phyloP scores from a whole-genome alignment of 2,329 filamentous ascomycete species.

The Aspergillus sclerotialis region DNA sequence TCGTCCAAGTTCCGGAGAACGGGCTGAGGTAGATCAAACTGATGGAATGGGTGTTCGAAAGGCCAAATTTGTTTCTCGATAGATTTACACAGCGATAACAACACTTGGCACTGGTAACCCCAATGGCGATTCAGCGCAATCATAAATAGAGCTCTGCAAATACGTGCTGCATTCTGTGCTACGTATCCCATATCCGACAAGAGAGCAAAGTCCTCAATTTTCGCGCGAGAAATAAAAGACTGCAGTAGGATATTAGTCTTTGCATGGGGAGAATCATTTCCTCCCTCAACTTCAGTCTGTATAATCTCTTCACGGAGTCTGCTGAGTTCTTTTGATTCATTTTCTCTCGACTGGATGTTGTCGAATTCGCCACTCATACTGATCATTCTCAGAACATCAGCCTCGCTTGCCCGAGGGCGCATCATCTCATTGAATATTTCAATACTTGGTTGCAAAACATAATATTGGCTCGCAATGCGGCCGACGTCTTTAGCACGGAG shows the following conservation, averaged over 20 bases:
- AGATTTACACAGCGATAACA: conserved; percentile 88
- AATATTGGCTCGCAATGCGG: conserved; percentile 93
- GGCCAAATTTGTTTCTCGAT: conserved; percentile 96
- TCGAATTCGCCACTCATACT: conserved; percentile 97
- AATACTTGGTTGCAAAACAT: conserved; percentile 87
- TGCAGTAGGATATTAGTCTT: conserved; percentile 97
- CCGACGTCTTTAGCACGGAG: conserved; percentile 91
- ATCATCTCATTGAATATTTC: conserved; percentile 97
- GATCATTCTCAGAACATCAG: conserved; percentile 92
- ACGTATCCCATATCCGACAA: conserved; percentile 91
- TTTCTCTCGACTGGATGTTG: conserved; percentile 89
- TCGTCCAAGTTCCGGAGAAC: conserved; percentile 78
- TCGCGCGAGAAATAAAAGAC: conserved; percentile 81
- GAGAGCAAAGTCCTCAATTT: conserved; percentile 87
- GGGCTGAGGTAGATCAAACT: conserved; percentile 83
- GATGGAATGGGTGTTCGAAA: conserved; percentile 87
- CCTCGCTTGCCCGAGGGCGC: conserved; percentile 76
- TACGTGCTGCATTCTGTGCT: conserved; percentile 89
- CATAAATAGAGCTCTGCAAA: conserved; percentile 93
- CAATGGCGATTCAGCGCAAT: conserved; percentile 90
- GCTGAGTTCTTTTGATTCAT: conserved; percentile 78
- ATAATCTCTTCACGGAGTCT: conserved; percentile 63
- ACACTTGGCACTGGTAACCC: conserved; percentile 89
- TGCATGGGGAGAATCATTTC: conserved; percentile 61
- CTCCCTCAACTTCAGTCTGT: conserved; percentile 70